phyloP scores from a whole-genome alignment of 192 early-diverging fungal genomes.

The Jimgerdemannia lactiflua region DNA sequence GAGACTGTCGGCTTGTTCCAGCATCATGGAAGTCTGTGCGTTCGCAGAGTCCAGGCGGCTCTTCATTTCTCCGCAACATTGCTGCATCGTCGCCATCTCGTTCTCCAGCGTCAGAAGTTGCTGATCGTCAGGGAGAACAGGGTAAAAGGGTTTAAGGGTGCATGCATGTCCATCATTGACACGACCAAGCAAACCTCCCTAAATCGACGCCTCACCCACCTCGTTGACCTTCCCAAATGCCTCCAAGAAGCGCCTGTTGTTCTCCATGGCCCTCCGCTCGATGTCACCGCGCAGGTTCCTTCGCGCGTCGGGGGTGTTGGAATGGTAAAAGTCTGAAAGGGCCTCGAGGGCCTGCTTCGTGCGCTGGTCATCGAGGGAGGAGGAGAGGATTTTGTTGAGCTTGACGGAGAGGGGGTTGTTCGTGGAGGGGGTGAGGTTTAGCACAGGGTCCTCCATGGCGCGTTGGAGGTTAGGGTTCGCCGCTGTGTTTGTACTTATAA shows the following conservation, averaged over 20 bases:
- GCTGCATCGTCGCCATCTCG: slow-evolving; percentile 58
- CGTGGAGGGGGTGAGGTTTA: background rate
- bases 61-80: slow-evolving; percentile 57
- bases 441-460: background rate
- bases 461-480: background rate
- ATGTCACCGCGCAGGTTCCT: slow-evolving; percentile 54
- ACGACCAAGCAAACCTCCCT: background rate
- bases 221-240: slow-evolving; percentile 55
- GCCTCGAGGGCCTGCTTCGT: slow-evolving; percentile 63
- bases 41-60: slow-evolving; percentile 50
- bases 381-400: slow-evolving; percentile 42
- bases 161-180: background rate
- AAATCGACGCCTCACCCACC: slow-evolving; percentile 19
- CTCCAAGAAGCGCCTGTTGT: slow-evolving; percentile 46
- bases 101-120: slow-evolving; percentile 56
- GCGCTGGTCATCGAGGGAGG: slow-evolving; percentile 57
- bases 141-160: background rate
- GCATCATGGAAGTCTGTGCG: slow-evolving; percentile 54
- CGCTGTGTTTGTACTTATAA: too few relatives aligned
- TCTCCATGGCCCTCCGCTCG: slow-evolving; percentile 48
- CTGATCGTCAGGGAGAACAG: slow-evolving; percentile 16
- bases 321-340: slow-evolving; percentile 58
- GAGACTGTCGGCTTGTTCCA: slow-evolving; percentile 64
- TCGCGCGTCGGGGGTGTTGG: slow-evolving; percentile 43
- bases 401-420: slow-evolving; percentile 31